Base-by-base conservation (phyloP, 2,329 filamentous ascomycete genomes). In the Alternaria sp. region DNA sequence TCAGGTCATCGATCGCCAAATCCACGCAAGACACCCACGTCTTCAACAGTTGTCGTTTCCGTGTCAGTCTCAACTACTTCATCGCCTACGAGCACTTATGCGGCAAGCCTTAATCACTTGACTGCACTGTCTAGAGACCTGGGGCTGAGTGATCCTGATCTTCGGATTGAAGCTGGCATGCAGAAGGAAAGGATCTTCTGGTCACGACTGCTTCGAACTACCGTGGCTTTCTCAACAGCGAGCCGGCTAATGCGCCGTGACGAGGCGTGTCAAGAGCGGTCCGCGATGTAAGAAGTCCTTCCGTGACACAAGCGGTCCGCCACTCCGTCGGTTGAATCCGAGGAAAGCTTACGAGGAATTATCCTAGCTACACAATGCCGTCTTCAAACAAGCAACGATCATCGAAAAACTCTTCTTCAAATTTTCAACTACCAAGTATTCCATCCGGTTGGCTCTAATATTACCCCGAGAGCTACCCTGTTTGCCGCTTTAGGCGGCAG, bases 281-380 rank as follows among this genome's bases (percentile, higher is more conserved):
- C 60, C 51, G 17, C 58, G 44, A 52, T 46, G 47, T 25, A 43
- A 54, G 4, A 59, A 32, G 19, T 36, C 44, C 30, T 52, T 57
- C 43, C 46, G 43, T 36, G 36, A 49, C 54, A 63, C 57, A 61
- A 71, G 61, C 75, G 75, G 75, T 73, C 74, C 74, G 75, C 61
- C 50, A 73, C 68, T 55, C 75, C 74, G 75, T 66, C 73, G 73
- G 73, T 59, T 74, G 67, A 76, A 72, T 72, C 32, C 44, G 50
- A 49, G 46, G 26, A 36, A 45, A 57, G 44, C 46, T 25, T 51
- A 44, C 52, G 57, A 72, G 54, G 65, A 62, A 69, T 63, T 62
- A 59, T 51, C 46, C 56, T 36, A 44, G 46, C 49, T 61, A 59
- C 61, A 67, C 63, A 70, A 66, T 30, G 49, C 44, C 47, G 54